Percentiles rank a stretch among this genome's conserved stretches.
These are phyloP conservation scores for Irpex rosettiformis DNA, from an alignment of 1,284 basidiomycete genomes.

Conservation along the genomic window DNA sequence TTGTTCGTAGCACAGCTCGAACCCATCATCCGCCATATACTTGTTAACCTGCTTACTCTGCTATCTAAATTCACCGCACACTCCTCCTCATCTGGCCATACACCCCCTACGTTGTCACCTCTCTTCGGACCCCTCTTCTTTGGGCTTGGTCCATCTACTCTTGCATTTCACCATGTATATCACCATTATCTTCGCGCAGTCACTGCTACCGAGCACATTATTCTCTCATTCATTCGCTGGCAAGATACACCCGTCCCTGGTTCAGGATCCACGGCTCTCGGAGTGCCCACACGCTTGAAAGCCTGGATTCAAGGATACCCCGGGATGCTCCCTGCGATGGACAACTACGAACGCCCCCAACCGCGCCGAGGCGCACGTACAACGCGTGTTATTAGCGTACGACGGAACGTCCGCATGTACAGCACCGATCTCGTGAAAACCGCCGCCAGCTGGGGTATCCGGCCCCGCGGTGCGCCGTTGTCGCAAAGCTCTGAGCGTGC, in stretches of 20 bases:
- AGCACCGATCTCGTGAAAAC: constrained; percentile 74
- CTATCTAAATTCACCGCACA: constrained; percentile 79
- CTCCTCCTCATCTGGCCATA: constrained; percentile 76
- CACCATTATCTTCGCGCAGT: constrained; percentile 76
- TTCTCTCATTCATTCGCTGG: constrained; percentile 82
- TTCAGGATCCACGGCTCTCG: constrained; percentile 39
- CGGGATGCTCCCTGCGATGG: constrained; percentile 47
- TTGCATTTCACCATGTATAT: constrained; percentile 77
- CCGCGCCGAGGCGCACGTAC: constrained; percentile 73
- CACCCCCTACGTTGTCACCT: constrained; percentile 80
- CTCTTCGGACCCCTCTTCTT: constrained; percentile 87
- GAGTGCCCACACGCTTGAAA: constrained; percentile 74
- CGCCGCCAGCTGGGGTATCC: constrained; percentile 66
- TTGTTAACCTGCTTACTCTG: constrained; percentile 69
- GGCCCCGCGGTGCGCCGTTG: constrained; percentile 26
- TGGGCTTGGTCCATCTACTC: constrained; percentile 60
- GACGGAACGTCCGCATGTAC: constrained; percentile 80
- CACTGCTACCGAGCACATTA: constrained; percentile 83
- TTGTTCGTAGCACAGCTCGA: constrained; percentile 54
- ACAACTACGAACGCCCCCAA: constrained; percentile 43
- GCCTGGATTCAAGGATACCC: constrained; percentile 89
- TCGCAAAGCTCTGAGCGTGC: constrained; percentile 34
- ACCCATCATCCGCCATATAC: constrained; percentile 52
- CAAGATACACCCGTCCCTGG: constrained; percentile 49
- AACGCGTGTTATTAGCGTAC: constrained; percentile 66